Base-by-base conservation (phyloP, 2,329 filamentous ascomycete genomes). In the Chlorencoelia australis region DNA sequence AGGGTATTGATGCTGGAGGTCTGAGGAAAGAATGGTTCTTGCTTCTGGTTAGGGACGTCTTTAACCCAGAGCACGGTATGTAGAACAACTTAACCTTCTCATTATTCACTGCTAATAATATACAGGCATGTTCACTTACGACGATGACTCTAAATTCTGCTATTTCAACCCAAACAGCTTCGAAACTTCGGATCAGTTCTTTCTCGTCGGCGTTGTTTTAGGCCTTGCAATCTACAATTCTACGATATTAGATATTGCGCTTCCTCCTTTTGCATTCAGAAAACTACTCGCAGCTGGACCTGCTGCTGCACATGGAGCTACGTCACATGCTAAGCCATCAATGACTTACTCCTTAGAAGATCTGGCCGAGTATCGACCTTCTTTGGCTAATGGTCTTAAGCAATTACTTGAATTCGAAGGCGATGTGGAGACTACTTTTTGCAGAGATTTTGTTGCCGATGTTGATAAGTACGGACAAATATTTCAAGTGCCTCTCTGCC, bases 1-100 rank as follows among this genome's bases (percentile, higher is more conserved):
- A 95, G 59, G 88, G 88, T 4, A 78, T 94, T 33, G 88, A 95
- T 62, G 86, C 82, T 4, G 88, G 88, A 24, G 88, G 88, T 0
- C 66, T 94, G 37, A 76, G 86, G 39, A 95, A 95, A 58, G 88
- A 95, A 61, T 95, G 88, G 88, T 95, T 95, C 55, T 63, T 94
- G 33, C 71, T 94, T 40, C 70, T 95, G 15, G 79, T 91, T 32
- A 71, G 87, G 48, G 88, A 95, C 54, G 79, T 95, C 20, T 94
- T 94, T 60, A 87, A 93, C 51, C 86, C 86, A 3, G 77, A 88
- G 48, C 82, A 94, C 63, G 85, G 83, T 87, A 68, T 51, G 76
- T 62, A 22, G 24, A 36, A 21, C 33, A 16, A 35, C 27, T 3
- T 33, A 31, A 19, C 31, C n/a, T 29, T 9, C 26, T 9, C 24